phyloP scores from a whole-genome alignment of 148 eudicot species.

The Suaeda aralocaspica region DNA sequence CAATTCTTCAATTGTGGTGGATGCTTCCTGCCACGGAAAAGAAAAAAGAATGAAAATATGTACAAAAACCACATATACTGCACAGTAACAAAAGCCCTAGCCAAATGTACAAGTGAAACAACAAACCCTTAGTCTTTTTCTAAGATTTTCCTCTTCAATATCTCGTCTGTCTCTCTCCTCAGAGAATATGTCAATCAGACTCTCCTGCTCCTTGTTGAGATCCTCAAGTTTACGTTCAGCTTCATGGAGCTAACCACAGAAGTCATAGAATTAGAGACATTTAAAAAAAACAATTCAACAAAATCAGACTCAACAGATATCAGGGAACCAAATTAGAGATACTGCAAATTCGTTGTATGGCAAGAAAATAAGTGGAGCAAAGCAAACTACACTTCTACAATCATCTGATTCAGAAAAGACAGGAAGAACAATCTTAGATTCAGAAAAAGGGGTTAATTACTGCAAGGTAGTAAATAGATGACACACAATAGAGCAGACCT shows the following conservation, averaged over 20 bases:
- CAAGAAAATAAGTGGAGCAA: neutral
- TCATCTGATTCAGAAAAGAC: neutral
- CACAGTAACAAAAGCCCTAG: neutral
- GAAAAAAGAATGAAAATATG: neutral
- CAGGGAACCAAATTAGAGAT: neutral
- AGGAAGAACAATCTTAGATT: neutral
- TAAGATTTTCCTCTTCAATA: constrained; percentile 52
- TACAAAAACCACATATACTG: neutral
- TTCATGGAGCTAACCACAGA: constrained; percentile 45
- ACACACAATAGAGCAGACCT: neutral
- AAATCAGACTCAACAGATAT: neutral
- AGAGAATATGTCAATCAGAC: constrained; percentile 47
- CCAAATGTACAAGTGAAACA: neutral
- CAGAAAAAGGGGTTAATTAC: neutral
- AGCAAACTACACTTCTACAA: neutral
- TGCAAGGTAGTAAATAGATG: neutral
- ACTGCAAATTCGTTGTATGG: neutral
- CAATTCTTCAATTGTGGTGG: constrained; percentile 54
- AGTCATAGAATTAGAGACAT: neutral
- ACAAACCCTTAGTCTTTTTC: constrained; percentile 54
- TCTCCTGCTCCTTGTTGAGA: constrained; percentile 68
- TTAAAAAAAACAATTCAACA: neutral
- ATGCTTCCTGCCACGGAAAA: constrained; percentile 48
- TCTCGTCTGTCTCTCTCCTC: constrained; percentile 76
- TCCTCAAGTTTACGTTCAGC: constrained; percentile 36